These are phyloP conservation scores for Macaranga tanarius DNA, from an alignment of 441 rosid genomes.

Conservation along the genomic window DNA sequence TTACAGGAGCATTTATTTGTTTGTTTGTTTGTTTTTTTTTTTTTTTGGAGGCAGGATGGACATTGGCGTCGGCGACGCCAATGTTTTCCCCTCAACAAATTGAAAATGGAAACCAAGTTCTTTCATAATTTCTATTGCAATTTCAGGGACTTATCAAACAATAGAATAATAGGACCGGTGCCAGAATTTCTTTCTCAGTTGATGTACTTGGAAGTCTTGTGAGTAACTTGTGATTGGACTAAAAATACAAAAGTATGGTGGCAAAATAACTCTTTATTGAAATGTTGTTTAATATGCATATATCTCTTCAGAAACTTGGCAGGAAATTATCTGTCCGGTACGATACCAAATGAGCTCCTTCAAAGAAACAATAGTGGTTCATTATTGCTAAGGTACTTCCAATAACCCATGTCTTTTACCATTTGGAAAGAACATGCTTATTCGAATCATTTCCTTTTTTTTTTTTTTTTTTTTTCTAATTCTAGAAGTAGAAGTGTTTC, in stretches of 20 bases:
- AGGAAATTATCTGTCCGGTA: constrained; percentile 44
- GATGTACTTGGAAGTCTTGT: constrained; percentile 40
- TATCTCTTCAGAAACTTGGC: constrained; percentile 40
- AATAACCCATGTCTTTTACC: too few species aligned
- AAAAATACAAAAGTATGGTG: background rate
- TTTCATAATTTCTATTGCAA: too few species aligned
- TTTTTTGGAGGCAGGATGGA: too few species aligned
- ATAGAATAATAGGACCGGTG: constrained; percentile 4
- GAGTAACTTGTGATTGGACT: constrained; percentile 20
- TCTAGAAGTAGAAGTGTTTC: too few species aligned
- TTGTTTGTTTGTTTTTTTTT: too few species aligned
- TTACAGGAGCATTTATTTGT: too few species aligned
- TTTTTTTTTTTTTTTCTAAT: too few species aligned
- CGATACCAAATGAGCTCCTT: constrained; percentile 21
- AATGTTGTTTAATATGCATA: background rate
- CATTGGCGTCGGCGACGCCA: too few species aligned
- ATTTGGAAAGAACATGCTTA: too few species aligned
- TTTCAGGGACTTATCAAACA: constrained; percentile 44
- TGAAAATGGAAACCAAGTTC: background rate
- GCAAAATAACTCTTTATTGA: background rate
- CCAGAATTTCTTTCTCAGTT: constrained; percentile 44
- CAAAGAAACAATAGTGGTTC: background rate
- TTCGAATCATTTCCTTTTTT: background rate
- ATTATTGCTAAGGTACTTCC: too few species aligned
- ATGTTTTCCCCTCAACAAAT: too few species aligned